Conservation (phyloP, 1,139 yeast genomes). For the Geotrichum carabidarum region DNA sequence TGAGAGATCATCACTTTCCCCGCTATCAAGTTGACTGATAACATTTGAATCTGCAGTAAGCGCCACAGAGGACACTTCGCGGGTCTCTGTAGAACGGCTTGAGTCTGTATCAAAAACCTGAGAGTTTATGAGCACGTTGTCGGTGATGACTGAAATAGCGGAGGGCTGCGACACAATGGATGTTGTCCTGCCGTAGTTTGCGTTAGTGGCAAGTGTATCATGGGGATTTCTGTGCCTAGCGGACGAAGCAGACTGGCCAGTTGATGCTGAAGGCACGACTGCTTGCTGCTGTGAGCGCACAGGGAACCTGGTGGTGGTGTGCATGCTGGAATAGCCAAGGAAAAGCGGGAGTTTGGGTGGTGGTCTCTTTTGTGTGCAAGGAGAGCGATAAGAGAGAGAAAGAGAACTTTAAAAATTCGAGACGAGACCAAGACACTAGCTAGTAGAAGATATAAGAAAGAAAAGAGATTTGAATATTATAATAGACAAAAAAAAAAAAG, state of each 20-base stretch:
- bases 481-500: background rate
- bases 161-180: background rate
- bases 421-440: background rate
- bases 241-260: background rate
- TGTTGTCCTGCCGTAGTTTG: background rate
- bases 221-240: background rate
- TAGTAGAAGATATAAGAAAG: background rate
- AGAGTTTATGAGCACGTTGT: constrained; percentile 13
- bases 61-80: background rate
- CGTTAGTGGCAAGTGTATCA: background rate
- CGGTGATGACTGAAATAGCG: background rate
- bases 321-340: background rate
- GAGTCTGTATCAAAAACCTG: constrained; percentile 7
- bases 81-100: background rate
- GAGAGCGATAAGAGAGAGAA: no score
- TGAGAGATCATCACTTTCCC: background rate
- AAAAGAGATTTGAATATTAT: background rate
- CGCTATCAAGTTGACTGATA: constrained; percentile 6
- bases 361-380: no score
- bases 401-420: no score
- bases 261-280: background rate
- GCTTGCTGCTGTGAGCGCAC: constrained; percentile 1
- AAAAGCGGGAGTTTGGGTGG: no score
- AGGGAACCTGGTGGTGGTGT: constrained; percentile 5
- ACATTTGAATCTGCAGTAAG: constrained; percentile 1